Conservation (phyloP, 2,329 filamentous ascomycete genomes). For the Coniochaeta hoffmannii region DNA sequence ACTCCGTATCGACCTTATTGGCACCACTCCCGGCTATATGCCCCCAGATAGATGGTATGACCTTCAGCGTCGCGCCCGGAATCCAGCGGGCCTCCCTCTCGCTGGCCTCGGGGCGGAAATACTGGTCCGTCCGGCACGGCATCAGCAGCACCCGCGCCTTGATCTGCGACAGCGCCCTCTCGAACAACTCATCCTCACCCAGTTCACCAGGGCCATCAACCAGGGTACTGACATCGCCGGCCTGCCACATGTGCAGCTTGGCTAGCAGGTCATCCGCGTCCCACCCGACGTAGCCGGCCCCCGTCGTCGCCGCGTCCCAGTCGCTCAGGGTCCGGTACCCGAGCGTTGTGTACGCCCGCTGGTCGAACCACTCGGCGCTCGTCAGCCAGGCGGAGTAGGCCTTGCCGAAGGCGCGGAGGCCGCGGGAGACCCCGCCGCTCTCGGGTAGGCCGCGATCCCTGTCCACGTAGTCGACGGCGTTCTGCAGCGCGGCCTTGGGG, state of each 20-base stretch:
- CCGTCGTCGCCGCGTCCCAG: slow-evolving; percentile 23
- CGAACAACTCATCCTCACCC: slow-evolving; percentile 25
- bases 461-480: slow-evolving; percentile 31
- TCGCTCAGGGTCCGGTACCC: slow-evolving; percentile 28
- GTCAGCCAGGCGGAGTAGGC: slow-evolving; percentile 40
- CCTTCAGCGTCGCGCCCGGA: slow-evolving; percentile 18
- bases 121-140: slow-evolving; percentile 57
- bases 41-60: slow-evolving; percentile 28
- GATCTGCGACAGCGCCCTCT: slow-evolving; percentile 49
- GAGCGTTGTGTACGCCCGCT: slow-evolving; percentile 27
- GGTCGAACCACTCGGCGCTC: slow-evolving; percentile 36
- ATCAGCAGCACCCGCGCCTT: slow-evolving; percentile 55
- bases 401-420: slow-evolving; percentile 34
- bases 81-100: slow-evolving; percentile 22
- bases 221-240: slow-evolving; percentile 22
- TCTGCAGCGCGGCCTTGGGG: slow-evolving; percentile 31
- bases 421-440: slow-evolving; percentile 17
- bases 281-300: slow-evolving; percentile 28
- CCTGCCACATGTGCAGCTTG: slow-evolving; percentile 37
- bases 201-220: slow-evolving; percentile 8
- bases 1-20: slow-evolving; percentile 20
- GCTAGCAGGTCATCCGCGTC: slow-evolving; percentile 34
- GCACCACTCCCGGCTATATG: slow-evolving; percentile 26
- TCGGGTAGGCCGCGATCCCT: slow-evolving; percentile 15
- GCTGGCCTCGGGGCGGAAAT: slow-evolving; percentile 44